Percentiles rank a stretch among this genome's conserved stretches.
These are phyloP conservation scores for Epichloe hybrida DNA, from an alignment of 2,329 filamentous ascomycete genomes.

Conservation along the genomic window DNA sequence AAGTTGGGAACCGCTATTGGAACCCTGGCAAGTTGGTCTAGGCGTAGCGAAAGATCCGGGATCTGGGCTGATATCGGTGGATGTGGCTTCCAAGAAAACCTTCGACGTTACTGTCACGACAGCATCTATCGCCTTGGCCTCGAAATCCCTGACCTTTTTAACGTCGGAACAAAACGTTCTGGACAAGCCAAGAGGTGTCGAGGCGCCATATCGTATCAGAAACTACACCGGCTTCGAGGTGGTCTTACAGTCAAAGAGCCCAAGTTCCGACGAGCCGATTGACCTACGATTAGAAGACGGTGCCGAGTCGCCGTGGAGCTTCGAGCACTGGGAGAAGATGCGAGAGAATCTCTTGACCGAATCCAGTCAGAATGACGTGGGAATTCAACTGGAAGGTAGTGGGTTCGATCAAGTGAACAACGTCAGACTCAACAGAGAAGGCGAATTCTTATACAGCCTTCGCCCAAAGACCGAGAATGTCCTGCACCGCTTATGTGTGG, in stretches of 20 bases:
- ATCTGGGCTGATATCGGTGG: constrained; percentile 66
- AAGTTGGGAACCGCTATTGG: constrained; percentile 89
- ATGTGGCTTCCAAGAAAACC: constrained; percentile 76
- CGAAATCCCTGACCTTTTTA: constrained; percentile 85
- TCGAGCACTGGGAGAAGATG: constrained; percentile 93
- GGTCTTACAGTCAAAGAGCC: constrained; percentile 64
- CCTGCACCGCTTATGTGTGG: constrained; percentile 80
- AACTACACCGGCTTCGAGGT: constrained; percentile 95
- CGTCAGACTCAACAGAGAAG: constrained; percentile 85
- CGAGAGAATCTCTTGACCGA: constrained; percentile 84
- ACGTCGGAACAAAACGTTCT: constrained; percentile 75
- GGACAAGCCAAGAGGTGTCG: constrained; percentile 79
- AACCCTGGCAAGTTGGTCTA: constrained; percentile 92
- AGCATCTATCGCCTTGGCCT: constrained; percentile 82
- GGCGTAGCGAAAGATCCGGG: constrained; percentile 68
- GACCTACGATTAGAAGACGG: constrained; percentile 73
- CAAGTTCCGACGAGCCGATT: constrained; percentile 51
- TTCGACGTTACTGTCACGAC: constrained; percentile 90
- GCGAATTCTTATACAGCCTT: constrained; percentile 79
- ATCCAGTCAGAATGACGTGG: constrained; percentile 63
- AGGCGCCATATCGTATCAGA: constrained; percentile 84
- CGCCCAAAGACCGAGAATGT: constrained; percentile 76
- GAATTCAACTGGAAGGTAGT: constrained; percentile 77
- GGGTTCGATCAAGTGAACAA: constrained; percentile 85
- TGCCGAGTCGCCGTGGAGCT: constrained; percentile 86